These are phyloP conservation scores for Neopestalotiopsis sp. DNA, from an alignment of 2,329 filamentous ascomycete genomes.

Conservation along the genomic window DNA sequence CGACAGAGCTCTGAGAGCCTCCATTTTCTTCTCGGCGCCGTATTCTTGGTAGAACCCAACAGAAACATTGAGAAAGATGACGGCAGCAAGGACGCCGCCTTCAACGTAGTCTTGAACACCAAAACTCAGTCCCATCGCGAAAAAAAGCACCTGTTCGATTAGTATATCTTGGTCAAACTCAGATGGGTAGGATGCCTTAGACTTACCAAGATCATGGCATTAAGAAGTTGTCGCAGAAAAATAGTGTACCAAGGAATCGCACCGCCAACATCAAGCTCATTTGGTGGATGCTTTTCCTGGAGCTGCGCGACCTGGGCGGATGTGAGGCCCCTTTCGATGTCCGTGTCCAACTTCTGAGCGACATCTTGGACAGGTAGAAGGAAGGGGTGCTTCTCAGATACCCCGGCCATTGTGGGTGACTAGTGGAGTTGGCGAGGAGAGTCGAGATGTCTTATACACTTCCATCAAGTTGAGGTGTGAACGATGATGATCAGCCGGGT, in stretches of 20 bases:
- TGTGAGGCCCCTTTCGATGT: conserved; percentile 71
- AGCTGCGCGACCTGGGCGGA: conserved; percentile 63
- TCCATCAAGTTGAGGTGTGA: neutral
- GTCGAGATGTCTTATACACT: neutral
- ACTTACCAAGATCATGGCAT: conserved; percentile 77
- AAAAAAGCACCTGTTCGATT: conserved; percentile 68
- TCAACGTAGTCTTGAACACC: conserved; percentile 72
- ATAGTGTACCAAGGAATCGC: conserved; percentile 76
- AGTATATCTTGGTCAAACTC: neutral
- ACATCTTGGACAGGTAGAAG: conserved; percentile 68
- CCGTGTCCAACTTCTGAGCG: conserved; percentile 64
- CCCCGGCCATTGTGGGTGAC: conserved; percentile 45
- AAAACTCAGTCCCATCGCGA: conserved; percentile 77
- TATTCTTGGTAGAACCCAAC: conserved; percentile 73
- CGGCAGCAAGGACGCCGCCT: conserved; percentile 69
- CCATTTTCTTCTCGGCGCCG: conserved; percentile 70
- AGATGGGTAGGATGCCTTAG: neutral
- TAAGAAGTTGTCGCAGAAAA: conserved; percentile 73
- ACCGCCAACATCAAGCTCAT: conserved; percentile 73
- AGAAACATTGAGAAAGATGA: conserved; percentile 72
- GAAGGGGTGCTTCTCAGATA: conserved; percentile 63
- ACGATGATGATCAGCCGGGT: neutral
- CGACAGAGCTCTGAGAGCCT: conserved; percentile 65
- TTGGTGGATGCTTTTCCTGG: conserved; percentile 65
- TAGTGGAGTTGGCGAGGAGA: conserved; percentile 16